These are phyloP conservation scores for Penicillium bovifimosum DNA, from an alignment of 495 filamentous ascomycete genomes.

Conservation along the genomic window DNA sequence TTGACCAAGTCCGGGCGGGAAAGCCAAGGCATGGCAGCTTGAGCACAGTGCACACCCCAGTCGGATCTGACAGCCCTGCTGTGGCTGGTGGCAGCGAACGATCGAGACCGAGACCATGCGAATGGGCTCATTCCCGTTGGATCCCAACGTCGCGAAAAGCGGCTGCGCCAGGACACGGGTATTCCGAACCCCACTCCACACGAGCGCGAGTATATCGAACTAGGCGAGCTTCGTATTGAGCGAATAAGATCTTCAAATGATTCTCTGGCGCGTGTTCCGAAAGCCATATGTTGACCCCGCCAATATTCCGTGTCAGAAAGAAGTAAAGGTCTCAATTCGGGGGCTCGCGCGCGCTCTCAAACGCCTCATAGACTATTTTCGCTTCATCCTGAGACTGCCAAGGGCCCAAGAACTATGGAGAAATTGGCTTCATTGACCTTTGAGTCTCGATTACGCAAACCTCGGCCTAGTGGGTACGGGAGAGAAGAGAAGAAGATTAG, in stretches of 20 bases:
- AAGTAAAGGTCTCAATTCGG: background rate
- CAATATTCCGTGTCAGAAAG: background rate
- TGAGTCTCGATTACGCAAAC: background rate
- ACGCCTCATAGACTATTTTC: slow-evolving; percentile 9
- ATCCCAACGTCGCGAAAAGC: slow-evolving; percentile 11
- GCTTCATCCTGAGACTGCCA: slow-evolving; percentile 7
- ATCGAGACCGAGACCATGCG: slow-evolving; percentile 20
- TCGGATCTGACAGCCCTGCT: slow-evolving; percentile 9
- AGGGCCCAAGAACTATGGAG: slow-evolving; percentile 11
- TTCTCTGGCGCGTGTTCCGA: background rate
- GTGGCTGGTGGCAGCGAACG: slow-evolving; percentile 14
- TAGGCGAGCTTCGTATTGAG: slow-evolving; percentile 3
- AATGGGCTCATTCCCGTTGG: background rate
- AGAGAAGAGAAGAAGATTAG: background rate
- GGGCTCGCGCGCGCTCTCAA: slow-evolving; percentile 12
- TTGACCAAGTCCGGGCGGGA: slow-evolving; percentile 13
- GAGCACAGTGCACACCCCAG: background rate
- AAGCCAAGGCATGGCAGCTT: slow-evolving; percentile 1
- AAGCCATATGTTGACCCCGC: slow-evolving; percentile 8
- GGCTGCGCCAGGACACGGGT: slow-evolving; percentile 1
- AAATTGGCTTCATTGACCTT: background rate
- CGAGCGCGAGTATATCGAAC: slow-evolving; percentile 5
- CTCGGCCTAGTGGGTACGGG: background rate
- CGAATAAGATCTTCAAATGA: background rate
- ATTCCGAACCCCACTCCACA: slow-evolving; percentile 2